Conservation (phyloP, 805 yeast species). For the Metschnikowia matae region DNA sequence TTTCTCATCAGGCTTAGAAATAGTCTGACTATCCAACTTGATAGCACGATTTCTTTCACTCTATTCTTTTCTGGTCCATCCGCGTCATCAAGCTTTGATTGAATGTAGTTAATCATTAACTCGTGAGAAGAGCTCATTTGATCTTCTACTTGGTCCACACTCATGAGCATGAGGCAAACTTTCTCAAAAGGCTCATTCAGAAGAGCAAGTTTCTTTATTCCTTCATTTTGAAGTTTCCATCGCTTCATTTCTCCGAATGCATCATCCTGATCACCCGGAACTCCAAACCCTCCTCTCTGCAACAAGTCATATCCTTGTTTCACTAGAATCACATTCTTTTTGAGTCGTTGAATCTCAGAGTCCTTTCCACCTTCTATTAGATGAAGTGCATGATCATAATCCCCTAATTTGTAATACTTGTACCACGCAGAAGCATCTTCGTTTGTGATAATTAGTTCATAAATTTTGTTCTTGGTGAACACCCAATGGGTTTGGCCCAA, state of each 20-base stretch:
- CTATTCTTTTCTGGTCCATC: conserved; percentile 25
- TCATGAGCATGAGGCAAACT: conserved; percentile 51
- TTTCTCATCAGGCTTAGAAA: conserved; percentile 41
- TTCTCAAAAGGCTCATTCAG: conserved; percentile 68
- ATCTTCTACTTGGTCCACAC: conserved; percentile 10
- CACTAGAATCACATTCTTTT: conserved; percentile 44
- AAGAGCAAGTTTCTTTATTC: conserved; percentile 47
- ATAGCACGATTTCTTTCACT: conserved; percentile 42
- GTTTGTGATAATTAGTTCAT: conserved; percentile 65
- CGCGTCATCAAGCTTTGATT: conserved; percentile 25
- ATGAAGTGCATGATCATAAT: conserved; percentile 63
- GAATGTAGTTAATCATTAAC: conserved; percentile 33
- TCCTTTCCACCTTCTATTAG: conserved; percentile 5
- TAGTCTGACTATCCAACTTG: conserved; percentile 65
- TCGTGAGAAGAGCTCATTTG: conserved; percentile 19
- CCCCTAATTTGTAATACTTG: conserved; percentile 13
- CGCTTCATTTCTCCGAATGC: conserved; percentile 2
- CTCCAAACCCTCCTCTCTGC: conserved; percentile 15
- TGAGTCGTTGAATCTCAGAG: neutral
- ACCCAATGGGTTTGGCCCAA: conserved; percentile 69
- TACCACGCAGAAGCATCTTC: conserved; percentile 79
- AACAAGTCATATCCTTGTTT: conserved; percentile 53
- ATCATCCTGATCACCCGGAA: neutral
- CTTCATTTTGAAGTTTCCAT: conserved; percentile 18
- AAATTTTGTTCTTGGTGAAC: conserved; percentile 54